Evolutionary conservation across 1,284 basidiomycete genomes (phyloP), one percentile per base, ranked within the genome.

Genomic region (Ganoderma sinense): DNA sequence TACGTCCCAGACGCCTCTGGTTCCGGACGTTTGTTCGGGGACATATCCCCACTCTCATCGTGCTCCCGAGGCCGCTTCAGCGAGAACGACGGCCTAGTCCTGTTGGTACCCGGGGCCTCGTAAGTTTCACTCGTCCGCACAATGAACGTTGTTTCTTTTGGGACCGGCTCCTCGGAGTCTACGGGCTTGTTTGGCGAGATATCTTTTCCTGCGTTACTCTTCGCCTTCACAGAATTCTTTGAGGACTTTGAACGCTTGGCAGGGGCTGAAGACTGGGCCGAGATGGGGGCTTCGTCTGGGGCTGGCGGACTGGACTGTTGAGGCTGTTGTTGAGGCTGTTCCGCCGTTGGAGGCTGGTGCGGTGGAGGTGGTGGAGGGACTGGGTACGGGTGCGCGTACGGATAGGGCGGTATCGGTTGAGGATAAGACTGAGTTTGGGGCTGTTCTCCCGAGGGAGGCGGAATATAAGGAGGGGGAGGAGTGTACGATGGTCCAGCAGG

Each of bases 121-220:
- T 71, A 72, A 56, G 65, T 70, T 68, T 74, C 74, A 53, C 68
- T 73, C 62, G 75, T 76, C 33, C 71, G 69, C 43, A 72, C 71
- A 45, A 75, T 74, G 68, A 75, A 74, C 23, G 73, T 74, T 5
- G 61, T 48, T 36, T 65, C 71, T n/a, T 66, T 64, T 43, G 68
- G 59, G 39, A 39, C 39, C 11, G 59, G 36, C 39, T 60, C 39
- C 23, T 61, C 36, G 23, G 8, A 23, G n/a, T 20, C 26, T 8
- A 23, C 7, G 13, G 11, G 20, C 2, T 61, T 40, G 59, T 61
- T 26, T 33, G 53, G 16, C n/a, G 48, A 4, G 36, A 1, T 13
- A 33, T 59, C 58, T 4, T 59, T 56, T 29, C 29, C 29, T 20
- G 10, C 56, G 33, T 39, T 39, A 33, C 33, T 4, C 31, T 31